Percentiles rank a stretch among this genome's conserved stretches.
phyloP scores from a whole-genome alignment of 208 protist genomes.

The Blastocrithidia nonstop region DNA sequence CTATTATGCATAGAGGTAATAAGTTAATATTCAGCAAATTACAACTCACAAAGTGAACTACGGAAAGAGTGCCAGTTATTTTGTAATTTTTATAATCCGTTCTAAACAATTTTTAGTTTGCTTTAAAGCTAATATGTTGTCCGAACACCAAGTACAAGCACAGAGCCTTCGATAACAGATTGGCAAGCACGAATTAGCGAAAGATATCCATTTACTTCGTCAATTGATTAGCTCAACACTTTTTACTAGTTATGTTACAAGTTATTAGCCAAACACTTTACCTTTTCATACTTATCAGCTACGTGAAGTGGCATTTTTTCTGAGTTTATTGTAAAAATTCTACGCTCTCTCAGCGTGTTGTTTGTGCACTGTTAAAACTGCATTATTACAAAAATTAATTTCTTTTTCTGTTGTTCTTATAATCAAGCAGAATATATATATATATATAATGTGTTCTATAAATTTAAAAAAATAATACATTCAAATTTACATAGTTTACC shows the following conservation, averaged over 20 bases:
- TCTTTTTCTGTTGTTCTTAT: no score
- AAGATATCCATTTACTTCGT: conserved; percentile 18
- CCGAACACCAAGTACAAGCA: conserved; percentile 51
- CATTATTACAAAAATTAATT: no score
- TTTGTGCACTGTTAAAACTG: no score
- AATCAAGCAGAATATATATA: no score
- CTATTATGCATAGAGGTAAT: conserved; percentile 15
- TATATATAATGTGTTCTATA: no score
- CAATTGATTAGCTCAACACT: conserved; percentile 19
- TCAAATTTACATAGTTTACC: not conserved
- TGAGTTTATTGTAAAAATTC: no score
- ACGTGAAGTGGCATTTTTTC: no score
- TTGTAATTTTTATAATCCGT: conserved; percentile 20
- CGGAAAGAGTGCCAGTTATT: conserved; percentile 14
- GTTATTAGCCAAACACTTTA: conserved; percentile 12
- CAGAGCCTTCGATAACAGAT: conserved; percentile 47
- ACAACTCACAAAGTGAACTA: conserved; percentile 16
- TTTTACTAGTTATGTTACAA: conserved; percentile 12
- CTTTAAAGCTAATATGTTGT: conserved; percentile 35
- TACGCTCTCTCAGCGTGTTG: no score
- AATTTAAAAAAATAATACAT: no score
- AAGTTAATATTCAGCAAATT: conserved; percentile 26
- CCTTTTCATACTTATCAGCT: conserved; percentile 39
- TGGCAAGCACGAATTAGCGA: conserved; percentile 28
- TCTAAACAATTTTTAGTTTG: conserved; percentile 19